A percentile compares a stretch with the other conserved stretches of the same genome.
phyloP scores from a whole-genome alignment of 345 rosid species.

The Nephelium lappaceum region DNA sequence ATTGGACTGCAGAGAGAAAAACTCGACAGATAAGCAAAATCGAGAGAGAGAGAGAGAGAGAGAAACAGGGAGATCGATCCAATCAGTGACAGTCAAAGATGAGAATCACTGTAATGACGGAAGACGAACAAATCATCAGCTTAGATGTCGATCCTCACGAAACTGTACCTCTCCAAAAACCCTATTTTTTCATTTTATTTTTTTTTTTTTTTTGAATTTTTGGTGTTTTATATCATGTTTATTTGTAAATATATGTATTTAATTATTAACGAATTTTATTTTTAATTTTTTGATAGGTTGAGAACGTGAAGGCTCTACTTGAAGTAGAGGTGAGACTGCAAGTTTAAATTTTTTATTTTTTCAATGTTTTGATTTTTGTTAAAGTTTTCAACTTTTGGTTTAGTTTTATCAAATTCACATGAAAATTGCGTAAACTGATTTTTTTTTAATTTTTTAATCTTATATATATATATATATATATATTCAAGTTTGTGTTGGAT shows the following conservation, averaged over 20 bases:
- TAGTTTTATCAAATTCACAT: background rate
- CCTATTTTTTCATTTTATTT: constrained; percentile 22
- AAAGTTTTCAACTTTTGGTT: background rate
- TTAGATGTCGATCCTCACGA: constrained; percentile 87
- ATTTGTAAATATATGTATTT: background rate
- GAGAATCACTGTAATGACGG: constrained; percentile 93
- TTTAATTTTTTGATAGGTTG: constrained; percentile 52
- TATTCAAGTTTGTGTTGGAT: background rate
- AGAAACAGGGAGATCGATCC: constrained; percentile 1
- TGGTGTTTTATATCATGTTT: background rate
- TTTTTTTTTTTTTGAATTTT: too few relatives aligned
- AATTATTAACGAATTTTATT: constrained; percentile 12
- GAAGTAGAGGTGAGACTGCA: constrained; percentile 82
- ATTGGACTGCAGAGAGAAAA: background rate
- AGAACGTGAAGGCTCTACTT: constrained; percentile 92
- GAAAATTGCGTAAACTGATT: background rate
- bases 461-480: too few relatives aligned
- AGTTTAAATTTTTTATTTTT: background rate
- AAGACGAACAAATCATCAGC: constrained; percentile 79
- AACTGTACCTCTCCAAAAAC: constrained; percentile 47
- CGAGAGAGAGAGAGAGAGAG: background rate
- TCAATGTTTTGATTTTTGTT: too few relatives aligned
- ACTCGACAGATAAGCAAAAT: background rate
- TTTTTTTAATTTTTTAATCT: background rate
- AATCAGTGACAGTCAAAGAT: constrained; percentile 32